Base-by-base conservation (phyloP, 345 rosid species). In the Excoecaria agallocha region DNA sequence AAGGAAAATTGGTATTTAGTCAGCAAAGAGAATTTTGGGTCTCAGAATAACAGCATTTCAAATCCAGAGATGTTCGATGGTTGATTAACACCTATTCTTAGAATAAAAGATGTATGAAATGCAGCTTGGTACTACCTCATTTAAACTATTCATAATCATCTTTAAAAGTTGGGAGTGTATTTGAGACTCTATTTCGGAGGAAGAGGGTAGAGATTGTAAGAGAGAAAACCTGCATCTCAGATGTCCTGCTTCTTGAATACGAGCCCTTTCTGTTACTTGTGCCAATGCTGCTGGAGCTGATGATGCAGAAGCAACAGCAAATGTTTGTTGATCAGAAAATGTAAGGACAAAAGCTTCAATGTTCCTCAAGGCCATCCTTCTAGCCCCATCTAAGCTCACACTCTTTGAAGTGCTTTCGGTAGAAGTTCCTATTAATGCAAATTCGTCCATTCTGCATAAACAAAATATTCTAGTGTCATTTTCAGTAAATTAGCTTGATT, bases 171-270 rank as follows among this genome's bases (percentile, higher is more conserved):
- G 7, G 24, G 2, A 3, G 58, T 11, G 60, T 30, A 9, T 67
- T 45, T 17, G 37, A 5, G 17, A 13, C 11, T 72, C 16, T 17
- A 19, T 12, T 66, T 39, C 5, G 2, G 78, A 35, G 65, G 65
- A 45, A 50, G 70, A 24, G 58, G 38, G 66, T 13, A 19, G 67
- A 64, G 37, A 35, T 43, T 43, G 8, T 43, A n/a, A n/a, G 69
- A 66, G n/a, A 57, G 49, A 57, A 70, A 73, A 93, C 98, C 98
- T 91, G 98, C 96, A 93, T 89, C 98, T 85, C 64, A 93, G 85
- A 78, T 90, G 92, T 68, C 97, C 97, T 30, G 98, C 96, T 87
- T 93, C 98, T 83, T 83, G 98, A 79, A 93, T 91, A 41, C 89
- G 94, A 78, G 95, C 97, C 78, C 86, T 86, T 82, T 93, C 96